Percentiles rank a stretch among this genome's conserved stretches.
Evolutionary conservation across 192 early-diverging fungal genomes (phyloP).

Genomic region (Kickxella alabastrina): DNA sequence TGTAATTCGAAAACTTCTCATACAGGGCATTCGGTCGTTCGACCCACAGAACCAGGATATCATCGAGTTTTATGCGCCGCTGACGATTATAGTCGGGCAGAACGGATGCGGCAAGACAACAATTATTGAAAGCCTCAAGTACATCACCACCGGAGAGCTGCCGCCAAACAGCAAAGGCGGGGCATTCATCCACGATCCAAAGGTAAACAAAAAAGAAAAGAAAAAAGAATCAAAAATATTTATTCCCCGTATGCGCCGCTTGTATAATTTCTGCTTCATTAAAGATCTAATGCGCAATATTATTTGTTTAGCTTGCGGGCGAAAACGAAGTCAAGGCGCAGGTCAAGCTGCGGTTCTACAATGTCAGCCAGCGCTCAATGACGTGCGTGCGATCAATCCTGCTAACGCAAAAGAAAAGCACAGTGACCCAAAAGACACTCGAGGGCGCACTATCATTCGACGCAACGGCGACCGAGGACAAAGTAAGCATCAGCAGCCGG

Average conservation of each 20-base stretch:
- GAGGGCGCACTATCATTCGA: slow-evolving; percentile 67
- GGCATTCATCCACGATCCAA: slow-evolving; percentile 94
- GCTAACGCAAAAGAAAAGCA: slow-evolving; percentile 63
- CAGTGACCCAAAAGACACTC: slow-evolving; percentile 66
- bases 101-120: slow-evolving; percentile 98
- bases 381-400: slow-evolving; percentile 74
- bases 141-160: slow-evolving; percentile 85
- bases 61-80: slow-evolving; percentile 83
- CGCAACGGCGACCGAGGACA: slow-evolving; percentile 55
- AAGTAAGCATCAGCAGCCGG: slow-evolving; percentile 71
- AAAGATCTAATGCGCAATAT: background rate
- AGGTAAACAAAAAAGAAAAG: slow-evolving; percentile 61
- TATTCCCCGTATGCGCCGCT: no score
- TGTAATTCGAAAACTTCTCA: slow-evolving; percentile 64
- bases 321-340: slow-evolving; percentile 86
- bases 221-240: no score
- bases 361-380: slow-evolving; percentile 69
- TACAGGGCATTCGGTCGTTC: slow-evolving; percentile 91
- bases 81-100: slow-evolving; percentile 93
- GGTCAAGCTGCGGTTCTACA: slow-evolving; percentile 79
- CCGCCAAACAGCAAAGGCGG: slow-evolving; percentile 85
- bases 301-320: slow-evolving; percentile 55
- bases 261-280: background rate
- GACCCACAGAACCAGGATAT: slow-evolving; percentile 65
- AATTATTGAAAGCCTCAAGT: slow-evolving; percentile 96